phyloP scores from a whole-genome alignment of 805 yeast species.

The Kodamaea neixiangensis region DNA sequence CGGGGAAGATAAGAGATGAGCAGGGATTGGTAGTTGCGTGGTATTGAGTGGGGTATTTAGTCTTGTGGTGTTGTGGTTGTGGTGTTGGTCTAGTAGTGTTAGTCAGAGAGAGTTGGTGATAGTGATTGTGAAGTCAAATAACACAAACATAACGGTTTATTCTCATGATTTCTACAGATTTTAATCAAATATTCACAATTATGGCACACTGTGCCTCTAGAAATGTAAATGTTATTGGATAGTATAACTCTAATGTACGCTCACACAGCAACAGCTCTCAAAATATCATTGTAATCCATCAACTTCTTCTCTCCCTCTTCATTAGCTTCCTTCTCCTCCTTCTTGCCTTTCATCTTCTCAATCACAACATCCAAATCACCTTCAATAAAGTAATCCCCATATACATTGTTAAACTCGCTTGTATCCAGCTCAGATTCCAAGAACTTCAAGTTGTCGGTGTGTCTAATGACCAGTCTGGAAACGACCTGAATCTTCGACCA shows the following conservation, averaged over 20 bases:
- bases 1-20: not conserved
- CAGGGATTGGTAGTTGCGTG: not conserved
- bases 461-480: constrained; percentile 24
- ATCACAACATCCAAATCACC: constrained; percentile 3
- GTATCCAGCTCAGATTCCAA: constrained; percentile 20
- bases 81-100: not conserved
- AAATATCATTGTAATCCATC: not conserved
- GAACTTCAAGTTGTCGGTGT: constrained; percentile 11
- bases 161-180: too few relatives aligned
- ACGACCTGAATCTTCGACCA: constrained; percentile 48
- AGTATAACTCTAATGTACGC: too few relatives aligned
- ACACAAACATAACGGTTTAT: too few relatives aligned
- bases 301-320: not conserved
- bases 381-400: constrained; percentile 13
- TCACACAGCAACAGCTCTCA: not conserved
- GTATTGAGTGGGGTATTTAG: not conserved
- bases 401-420: constrained; percentile 17
- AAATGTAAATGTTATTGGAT: too few relatives aligned
- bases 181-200: too few relatives aligned
- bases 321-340: not conserved
- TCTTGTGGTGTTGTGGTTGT: not conserved
- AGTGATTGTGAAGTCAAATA: too few relatives aligned
- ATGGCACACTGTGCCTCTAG: too few relatives aligned
- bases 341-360: not conserved
- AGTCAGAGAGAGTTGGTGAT: too few relatives aligned